Conservation (phyloP, 2,329 filamentous ascomycete genomes). For the Spiromastix sp. region DNA sequence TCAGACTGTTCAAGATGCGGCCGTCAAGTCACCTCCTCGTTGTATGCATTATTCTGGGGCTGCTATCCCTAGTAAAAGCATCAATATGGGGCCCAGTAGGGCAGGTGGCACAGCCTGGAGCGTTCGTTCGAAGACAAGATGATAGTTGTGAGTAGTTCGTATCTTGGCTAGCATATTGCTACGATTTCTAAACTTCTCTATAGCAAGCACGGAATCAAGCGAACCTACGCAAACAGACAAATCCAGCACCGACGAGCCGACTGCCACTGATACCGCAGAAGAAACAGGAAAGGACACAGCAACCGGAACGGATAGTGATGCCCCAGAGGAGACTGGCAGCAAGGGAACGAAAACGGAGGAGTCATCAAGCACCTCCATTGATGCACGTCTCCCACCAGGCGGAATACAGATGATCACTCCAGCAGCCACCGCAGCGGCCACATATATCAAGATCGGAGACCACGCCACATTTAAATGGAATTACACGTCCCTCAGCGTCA, state of each 20-base stretch:
- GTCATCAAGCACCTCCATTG: slow-evolving; percentile 26
- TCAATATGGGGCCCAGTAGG: slow-evolving; percentile 19
- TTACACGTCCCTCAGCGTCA: slow-evolving; percentile 53
- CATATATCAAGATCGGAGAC: slow-evolving; percentile 56
- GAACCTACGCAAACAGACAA: slow-evolving; percentile 6
- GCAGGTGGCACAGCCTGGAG: slow-evolving; percentile 9
- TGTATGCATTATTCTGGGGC: slow-evolving; percentile 23
- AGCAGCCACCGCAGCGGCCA: slow-evolving; percentile 35
- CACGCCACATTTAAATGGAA: slow-evolving; percentile 58
- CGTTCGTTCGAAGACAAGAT: slow-evolving; percentile 15
- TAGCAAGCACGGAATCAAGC: slow-evolving; percentile 8
- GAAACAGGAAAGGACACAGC: slow-evolving; percentile 10
- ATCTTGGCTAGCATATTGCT: too few relatives aligned
- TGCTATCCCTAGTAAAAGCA: slow-evolving; percentile 22
- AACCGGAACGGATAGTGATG: slow-evolving; percentile 9
- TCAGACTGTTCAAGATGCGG: slow-evolving; percentile 30
- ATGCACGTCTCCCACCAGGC: slow-evolving; percentile 45
- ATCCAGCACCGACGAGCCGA: slow-evolving; percentile 12
- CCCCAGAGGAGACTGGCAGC: slow-evolving; percentile 11
- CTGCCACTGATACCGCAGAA: slow-evolving; percentile 11
- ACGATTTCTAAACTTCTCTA: too few relatives aligned
- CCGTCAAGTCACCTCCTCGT: slow-evolving; percentile 19
- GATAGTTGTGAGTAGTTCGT: slow-evolving; percentile 16
- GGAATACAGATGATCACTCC: slow-evolving; percentile 55
- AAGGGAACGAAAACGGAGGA: slow-evolving; percentile 16